Conservation (phyloP, 805 yeast genomes). For the Saturnispora quitensis region DNA sequence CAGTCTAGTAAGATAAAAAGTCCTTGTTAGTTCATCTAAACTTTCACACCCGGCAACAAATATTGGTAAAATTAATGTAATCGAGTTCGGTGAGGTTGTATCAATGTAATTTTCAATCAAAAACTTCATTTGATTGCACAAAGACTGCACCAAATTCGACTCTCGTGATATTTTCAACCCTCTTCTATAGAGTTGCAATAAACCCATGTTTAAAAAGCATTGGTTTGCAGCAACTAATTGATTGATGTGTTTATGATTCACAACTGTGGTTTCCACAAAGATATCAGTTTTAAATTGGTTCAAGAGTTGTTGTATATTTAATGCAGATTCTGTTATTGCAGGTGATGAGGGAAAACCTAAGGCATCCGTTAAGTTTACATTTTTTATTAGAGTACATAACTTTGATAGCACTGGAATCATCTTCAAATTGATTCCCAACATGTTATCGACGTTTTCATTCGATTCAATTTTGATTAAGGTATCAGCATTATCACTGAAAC, state of each 20-base stretch:
- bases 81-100: constrained; percentile 40
- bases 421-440: constrained; percentile 57
- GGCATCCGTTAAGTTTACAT: constrained; percentile 16
- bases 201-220: constrained; percentile 43
- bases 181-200: constrained; percentile 48
- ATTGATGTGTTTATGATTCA: constrained; percentile 14
- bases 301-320: constrained; percentile 30
- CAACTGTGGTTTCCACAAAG: constrained; percentile 6
- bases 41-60: constrained; percentile 56
- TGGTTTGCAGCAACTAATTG: constrained; percentile 39
- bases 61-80: constrained; percentile 46
- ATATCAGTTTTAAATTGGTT: constrained; percentile 20
- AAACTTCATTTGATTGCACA: constrained; percentile 33
- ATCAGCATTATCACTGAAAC: constrained; percentile 15
- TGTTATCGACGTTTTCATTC: constrained; percentile 44
- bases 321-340: constrained; percentile 27
- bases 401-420: constrained; percentile 51
- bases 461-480: constrained; percentile 20
- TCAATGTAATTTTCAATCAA: constrained; percentile 33
- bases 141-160: constrained; percentile 39
- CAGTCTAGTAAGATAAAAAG: constrained; percentile 34
- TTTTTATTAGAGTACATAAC: constrained; percentile 33
- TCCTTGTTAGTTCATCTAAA: constrained; percentile 27
- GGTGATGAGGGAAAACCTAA: constrained; percentile 10
- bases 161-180: constrained; percentile 39